Evolutionary conservation across 768 basidiomycete genomes (phyloP).

Genomic region (Termitomyces sp.): DNA sequence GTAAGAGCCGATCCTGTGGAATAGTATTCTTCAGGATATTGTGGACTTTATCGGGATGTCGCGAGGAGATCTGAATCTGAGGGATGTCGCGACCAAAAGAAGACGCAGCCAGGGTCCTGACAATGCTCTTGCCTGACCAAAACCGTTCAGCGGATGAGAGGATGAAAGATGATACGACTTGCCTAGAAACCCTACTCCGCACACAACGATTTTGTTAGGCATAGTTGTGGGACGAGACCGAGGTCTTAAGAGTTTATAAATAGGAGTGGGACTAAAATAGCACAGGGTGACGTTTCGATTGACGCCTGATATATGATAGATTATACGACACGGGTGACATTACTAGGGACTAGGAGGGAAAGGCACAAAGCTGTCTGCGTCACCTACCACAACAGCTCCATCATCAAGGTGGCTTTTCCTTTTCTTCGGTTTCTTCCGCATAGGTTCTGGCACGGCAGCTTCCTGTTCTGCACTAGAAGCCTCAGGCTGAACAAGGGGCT

Average conservation of each 20-base stretch:
- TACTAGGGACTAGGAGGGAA: constrained; percentile 18
- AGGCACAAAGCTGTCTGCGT: constrained; percentile 30
- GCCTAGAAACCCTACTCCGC: constrained; percentile 67
- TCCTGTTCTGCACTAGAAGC: constrained; percentile 17
- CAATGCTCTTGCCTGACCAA: constrained; percentile 46
- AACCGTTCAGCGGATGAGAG: neutral
- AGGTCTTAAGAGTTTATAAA: neutral
- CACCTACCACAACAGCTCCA: constrained; percentile 37
- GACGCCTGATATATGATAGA: neutral
- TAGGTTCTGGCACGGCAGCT: constrained; percentile 10
- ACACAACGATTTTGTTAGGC: constrained; percentile 43
- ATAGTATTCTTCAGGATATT: constrained; percentile 28
- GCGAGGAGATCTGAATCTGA: constrained; percentile 58
- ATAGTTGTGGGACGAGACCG: neutral
- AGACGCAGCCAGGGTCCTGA: constrained; percentile 43
- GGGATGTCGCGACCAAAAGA: constrained; percentile 27
- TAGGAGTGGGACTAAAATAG: constrained; percentile 1
- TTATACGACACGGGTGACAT: constrained; percentile 1
- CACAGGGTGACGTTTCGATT: neutral
- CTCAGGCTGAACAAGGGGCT: constrained; percentile 22
- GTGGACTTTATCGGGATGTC: constrained; percentile 48
- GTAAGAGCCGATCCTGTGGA: constrained; percentile 38
- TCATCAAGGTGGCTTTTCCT: constrained; percentile 29
- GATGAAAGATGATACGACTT: constrained; percentile 3
- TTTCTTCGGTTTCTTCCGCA: constrained; percentile 21